A percentile compares a stretch with the other conserved stretches of the same genome.
Evolutionary conservation across 805 yeast genomes (phyloP).

Genomic region (Candida tammaniensis): DNA sequence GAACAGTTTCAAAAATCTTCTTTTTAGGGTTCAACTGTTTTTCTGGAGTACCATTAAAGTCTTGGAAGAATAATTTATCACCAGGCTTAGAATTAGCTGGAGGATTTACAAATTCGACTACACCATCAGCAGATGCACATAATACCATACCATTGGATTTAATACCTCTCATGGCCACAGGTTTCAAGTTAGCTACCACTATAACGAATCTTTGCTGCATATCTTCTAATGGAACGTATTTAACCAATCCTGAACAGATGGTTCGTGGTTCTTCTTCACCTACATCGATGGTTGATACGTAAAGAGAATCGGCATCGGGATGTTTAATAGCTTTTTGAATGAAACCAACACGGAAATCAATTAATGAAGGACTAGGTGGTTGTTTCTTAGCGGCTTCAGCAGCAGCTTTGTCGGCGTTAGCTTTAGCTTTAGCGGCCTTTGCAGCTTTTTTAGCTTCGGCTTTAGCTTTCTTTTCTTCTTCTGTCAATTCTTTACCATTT

Average conservation of each 20-base stretch:
- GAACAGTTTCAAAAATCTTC: constrained; percentile 95
- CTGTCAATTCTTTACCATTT: constrained; percentile 26
- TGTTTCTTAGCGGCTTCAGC: constrained; percentile 53
- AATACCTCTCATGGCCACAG: constrained; percentile 97
- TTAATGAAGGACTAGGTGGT: constrained; percentile 76
- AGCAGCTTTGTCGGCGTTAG: constrained; percentile 49
- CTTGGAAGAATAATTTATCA: constrained; percentile 94
- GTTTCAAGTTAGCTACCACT: constrained; percentile 93
- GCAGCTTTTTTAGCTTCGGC: constrained; percentile 64
- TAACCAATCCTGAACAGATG: constrained; percentile 95
- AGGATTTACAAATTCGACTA: constrained; percentile 91
- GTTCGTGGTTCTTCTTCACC: constrained; percentile 98
- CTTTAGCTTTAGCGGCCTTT: constrained; percentile 60
- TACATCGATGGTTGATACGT: constrained; percentile 93
- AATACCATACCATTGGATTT: constrained; percentile 95
- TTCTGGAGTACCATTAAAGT: constrained; percentile 84
- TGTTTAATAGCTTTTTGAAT: constrained; percentile 95
- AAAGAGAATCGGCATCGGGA: constrained; percentile 96
- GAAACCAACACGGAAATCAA: constrained; percentile 94
- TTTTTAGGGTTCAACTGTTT: constrained; percentile 94
- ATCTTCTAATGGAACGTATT: constrained; percentile 83
- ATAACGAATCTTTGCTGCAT: constrained; percentile 94
- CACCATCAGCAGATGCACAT: constrained; percentile 76
- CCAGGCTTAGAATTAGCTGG: constrained; percentile 93
- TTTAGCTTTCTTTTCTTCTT: constrained; percentile 41